Percentiles rank a stretch among this genome's conserved stretches.
Conservation (phyloP, 345 rosid genomes). For the Salix exigua region DNA sequence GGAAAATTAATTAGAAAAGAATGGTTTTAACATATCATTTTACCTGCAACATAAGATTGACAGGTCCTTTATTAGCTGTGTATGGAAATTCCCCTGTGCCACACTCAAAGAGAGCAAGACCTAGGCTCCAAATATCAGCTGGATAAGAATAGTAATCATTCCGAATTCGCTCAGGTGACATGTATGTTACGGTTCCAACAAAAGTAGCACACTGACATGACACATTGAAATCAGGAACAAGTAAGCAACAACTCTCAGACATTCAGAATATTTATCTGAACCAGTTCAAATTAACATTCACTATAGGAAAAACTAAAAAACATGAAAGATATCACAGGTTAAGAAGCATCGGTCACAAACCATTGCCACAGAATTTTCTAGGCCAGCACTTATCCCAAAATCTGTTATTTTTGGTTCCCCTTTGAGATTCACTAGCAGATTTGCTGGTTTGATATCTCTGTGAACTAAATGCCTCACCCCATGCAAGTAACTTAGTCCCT, state of each 20-base stretch:
- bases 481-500: slow-evolving; percentile 92
- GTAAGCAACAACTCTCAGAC: slow-evolving; percentile 15
- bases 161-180: slow-evolving; percentile 93
- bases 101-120: slow-evolving; percentile 89
- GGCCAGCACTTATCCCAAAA: slow-evolving; percentile 96
- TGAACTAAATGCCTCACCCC: slow-evolving; percentile 88
- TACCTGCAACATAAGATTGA: slow-evolving; percentile 94
- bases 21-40: slow-evolving; percentile 2
- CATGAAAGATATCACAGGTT: not conserved
- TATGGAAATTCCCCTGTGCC: slow-evolving; percentile 97
- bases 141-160: slow-evolving; percentile 86
- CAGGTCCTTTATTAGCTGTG: slow-evolving; percentile 80
- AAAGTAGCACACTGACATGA: slow-evolving; percentile 89
- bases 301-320: not conserved
- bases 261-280: not conserved
- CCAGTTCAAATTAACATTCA: slow-evolving; percentile 5
- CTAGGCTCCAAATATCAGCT: slow-evolving; percentile 98
- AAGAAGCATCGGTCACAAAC: slow-evolving; percentile 37
- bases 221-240: slow-evolving; percentile 15
- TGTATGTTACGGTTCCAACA: slow-evolving; percentile 98
- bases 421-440: slow-evolving; percentile 84
- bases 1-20: not conserved
- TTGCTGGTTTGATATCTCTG: slow-evolving; percentile 97
- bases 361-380: slow-evolving; percentile 95
- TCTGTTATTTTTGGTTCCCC: slow-evolving; percentile 97